Evolutionary conservation across 768 basidiomycete species (phyloP).

Genomic region (Mycena rosella): DNA sequence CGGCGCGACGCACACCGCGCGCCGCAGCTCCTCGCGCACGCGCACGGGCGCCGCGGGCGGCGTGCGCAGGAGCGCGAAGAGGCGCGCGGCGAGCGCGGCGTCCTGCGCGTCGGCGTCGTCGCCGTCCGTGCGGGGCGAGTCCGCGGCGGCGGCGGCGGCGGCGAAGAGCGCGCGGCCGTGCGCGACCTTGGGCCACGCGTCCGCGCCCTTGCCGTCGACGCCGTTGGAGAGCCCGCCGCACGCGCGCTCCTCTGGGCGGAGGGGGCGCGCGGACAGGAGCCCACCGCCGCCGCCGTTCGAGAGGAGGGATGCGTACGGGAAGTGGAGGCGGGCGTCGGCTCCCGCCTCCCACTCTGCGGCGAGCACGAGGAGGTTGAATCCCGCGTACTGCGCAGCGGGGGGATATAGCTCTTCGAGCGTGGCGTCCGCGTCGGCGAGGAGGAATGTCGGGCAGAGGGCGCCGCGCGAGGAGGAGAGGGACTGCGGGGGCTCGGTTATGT

Average conservation of each 20-base stretch:
- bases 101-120: slow-evolving; percentile 54
- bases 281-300: slow-evolving; percentile 77
- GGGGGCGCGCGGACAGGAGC: background rate
- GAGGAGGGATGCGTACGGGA: slow-evolving; percentile 64
- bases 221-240: slow-evolving; percentile 75
- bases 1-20: slow-evolving; percentile 75
- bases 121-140: slow-evolving; percentile 43
- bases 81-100: slow-evolving; percentile 63
- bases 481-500: slow-evolving; percentile 79
- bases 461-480: slow-evolving; percentile 74
- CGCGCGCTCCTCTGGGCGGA: slow-evolving; percentile 41
- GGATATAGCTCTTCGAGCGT: slow-evolving; percentile 63
- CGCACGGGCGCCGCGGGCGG: slow-evolving; percentile 57
- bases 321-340: slow-evolving; percentile 50
- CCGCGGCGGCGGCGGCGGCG: slow-evolving; percentile 43
- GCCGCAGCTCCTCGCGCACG: slow-evolving; percentile 66
- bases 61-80: slow-evolving; percentile 78
- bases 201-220: slow-evolving; percentile 68
- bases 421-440: slow-evolving; percentile 43
- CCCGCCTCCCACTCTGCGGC: slow-evolving; percentile 48
- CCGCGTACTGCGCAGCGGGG: slow-evolving; percentile 71
- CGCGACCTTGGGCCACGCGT: slow-evolving; percentile 78
- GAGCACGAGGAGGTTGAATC: slow-evolving; percentile 85
- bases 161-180: slow-evolving; percentile 64
- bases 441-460: slow-evolving; percentile 73